Base-by-base conservation (phyloP, 495 filamentous ascomycete genomes). In the Aspergillus wentii region DNA sequence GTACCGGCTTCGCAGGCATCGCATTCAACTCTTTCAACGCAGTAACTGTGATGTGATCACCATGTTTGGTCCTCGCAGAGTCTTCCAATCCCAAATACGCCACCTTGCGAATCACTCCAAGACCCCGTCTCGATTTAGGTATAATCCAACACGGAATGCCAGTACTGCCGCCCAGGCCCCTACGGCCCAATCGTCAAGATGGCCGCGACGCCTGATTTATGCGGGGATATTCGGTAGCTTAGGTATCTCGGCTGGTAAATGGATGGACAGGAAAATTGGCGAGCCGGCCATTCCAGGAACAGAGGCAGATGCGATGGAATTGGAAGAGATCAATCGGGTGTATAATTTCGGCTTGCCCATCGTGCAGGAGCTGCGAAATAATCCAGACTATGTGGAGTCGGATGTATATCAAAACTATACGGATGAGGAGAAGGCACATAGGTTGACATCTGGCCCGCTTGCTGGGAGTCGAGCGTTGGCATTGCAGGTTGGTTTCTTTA, bases 371-470 rank as follows among this genome's bases (percentile, higher is more conserved):
- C 61, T 85, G 19, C 61, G 65, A n/a, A 33, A 54, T 10, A 59
- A 82, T 56, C 73, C 77, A 6, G 55, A 60, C 25, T 84, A 70
- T 59, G 56, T 59, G 27, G 72, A 74, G 39, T 48, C 45, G 51
- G 69, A 74, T 17, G 79, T 79, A 20, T 84, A 85, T 59, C 54
- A 63, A 17, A 64, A 66, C 33, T 59, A 72, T 20, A 34, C 68
- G 7, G 54, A 61, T 2, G 51, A 69, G 7, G 55, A 64, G 1
- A 66, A 60, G 36, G 28, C 30, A 18, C 50, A 54, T 10, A 51
- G 63, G 34, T 44, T 71, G 15, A 69, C 61, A 1, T 62, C 63
- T 36, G 68, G 66, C 3, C 54, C 64, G 4, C 35, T 73, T 49
- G 40, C 48, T 32, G 69, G 66, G 16, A 62, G 61, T 34, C 40